phyloP scores from a whole-genome alignment of 768 basidiomycete species.

The Serendipita indica region DNA sequence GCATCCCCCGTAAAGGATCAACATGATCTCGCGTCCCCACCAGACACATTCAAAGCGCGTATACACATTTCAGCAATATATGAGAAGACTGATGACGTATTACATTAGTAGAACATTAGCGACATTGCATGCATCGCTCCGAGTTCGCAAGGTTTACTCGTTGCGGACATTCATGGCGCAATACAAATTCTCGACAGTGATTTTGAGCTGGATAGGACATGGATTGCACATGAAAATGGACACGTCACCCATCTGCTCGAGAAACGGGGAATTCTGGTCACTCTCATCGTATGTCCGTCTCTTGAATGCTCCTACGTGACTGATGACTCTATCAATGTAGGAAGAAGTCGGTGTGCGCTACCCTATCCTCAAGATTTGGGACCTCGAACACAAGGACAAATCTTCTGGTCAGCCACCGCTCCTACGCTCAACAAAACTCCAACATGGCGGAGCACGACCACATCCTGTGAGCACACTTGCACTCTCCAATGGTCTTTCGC shows the following conservation, averaged over 20 bases:
- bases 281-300: constrained; percentile 56
- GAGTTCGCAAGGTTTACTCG: constrained; percentile 51
- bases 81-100: constrained; percentile 19
- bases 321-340: constrained; percentile 25
- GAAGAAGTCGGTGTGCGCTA: constrained; percentile 58
- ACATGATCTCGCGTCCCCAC: constrained; percentile 58
- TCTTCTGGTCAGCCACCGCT: constrained; percentile 45
- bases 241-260: constrained; percentile 81
- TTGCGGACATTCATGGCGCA: constrained; percentile 77
- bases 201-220: constrained; percentile 55
- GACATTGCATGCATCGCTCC: constrained; percentile 48
- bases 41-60: constrained; percentile 63
- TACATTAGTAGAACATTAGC: constrained; percentile 37
- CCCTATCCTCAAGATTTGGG: constrained; percentile 79
- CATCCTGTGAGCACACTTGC: constrained; percentile 76
- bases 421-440: constrained; percentile 62
- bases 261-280: constrained; percentile 65
- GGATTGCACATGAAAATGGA: constrained; percentile 68
- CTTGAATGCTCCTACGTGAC: background rate
- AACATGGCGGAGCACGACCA: constrained; percentile 57
- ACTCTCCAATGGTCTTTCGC: constrained; percentile 57
- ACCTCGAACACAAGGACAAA: constrained; percentile 56
- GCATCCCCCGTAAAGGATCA: constrained; percentile 58
- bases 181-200: constrained; percentile 61
- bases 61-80: background rate